Evolutionary conservation across 176 grass and related monocot genomes (phyloP).

Genomic region (Musa schizocarpa): DNA sequence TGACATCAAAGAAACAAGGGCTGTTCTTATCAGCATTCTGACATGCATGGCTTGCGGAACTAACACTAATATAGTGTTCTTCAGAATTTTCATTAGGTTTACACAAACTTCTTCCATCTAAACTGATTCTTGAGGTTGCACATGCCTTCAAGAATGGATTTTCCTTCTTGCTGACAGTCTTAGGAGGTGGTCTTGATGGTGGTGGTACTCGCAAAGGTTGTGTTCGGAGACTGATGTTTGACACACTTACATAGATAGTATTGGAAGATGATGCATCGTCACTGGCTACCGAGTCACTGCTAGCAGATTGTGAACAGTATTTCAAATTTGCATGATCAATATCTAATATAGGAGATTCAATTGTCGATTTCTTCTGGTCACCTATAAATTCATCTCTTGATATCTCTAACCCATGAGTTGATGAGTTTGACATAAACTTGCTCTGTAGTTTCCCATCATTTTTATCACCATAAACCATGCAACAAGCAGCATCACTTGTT

Average conservation of each 20-base stretch:
- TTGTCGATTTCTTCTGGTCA: conserved; percentile 21
- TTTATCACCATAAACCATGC: conserved; percentile 25
- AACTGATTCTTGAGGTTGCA: conserved; percentile 16
- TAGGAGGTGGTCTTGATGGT: conserved; percentile 42
- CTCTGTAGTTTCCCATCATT: conserved; percentile 2
- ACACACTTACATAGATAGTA: conserved; percentile 52
- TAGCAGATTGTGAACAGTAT: conserved; percentile 20
- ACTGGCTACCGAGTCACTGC: conserved; percentile 50
- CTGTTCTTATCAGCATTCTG: background rate
- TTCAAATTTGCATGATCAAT: conserved; percentile 33
- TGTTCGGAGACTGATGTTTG: conserved; percentile 36
- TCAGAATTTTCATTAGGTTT: conserved; percentile 13
- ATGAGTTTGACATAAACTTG: conserved; percentile 12
- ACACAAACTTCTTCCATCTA: conserved; percentile 5
- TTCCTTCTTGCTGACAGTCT: conserved; percentile 36
- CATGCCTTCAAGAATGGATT: conserved; percentile 16
- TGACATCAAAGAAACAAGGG: conserved; percentile 36
- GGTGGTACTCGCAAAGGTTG: conserved; percentile 46
- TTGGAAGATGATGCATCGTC: conserved; percentile 34
- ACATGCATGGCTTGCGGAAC: conserved; percentile 17
- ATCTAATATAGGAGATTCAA: conserved; percentile 22
- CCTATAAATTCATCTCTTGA: conserved; percentile 18
- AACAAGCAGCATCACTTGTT: conserved; percentile 17
- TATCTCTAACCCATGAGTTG: conserved; percentile 13
- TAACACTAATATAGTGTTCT: background rate